Base-by-base conservation (phyloP, 805 yeast genomes). In the Tetrapisispora phaffii region DNA sequence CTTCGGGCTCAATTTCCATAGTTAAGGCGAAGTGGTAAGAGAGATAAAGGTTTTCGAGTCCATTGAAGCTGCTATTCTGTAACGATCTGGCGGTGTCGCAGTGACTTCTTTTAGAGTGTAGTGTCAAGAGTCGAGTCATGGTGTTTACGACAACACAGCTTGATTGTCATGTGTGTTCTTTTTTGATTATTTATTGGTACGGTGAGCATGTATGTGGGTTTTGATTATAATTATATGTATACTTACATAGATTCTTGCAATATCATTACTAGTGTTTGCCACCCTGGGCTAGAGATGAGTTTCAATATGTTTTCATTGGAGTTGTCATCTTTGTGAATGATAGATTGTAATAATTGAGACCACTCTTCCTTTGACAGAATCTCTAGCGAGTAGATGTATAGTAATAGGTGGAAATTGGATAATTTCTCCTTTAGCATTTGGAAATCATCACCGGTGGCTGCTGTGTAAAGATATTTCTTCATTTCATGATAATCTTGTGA, bases 401-500 rank as follows among this genome's bases (percentile, higher is more conserved):
- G 58, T 45, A 90, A 60, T 42, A 87, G 66, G 58, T 89, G 97
- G 73, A 88, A 87, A 60, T 88, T 87, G n/a, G 79, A 72, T 19
- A 75, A 47, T 15, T 67, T 65, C 13, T 56, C 55, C n/a, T 63
- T 62, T 26, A 74, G 50, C 2, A 56, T 59, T 7, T 57, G 54
- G 47, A 57, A 60, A 40, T 66, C 67, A 6, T 57, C 60, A 16
- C 55, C 50, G 7, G 54, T 51, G 4, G 62, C 54, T 7, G 57
- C 50, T 2, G 47, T 45, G 16, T 57, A 59, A 34, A 88, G 65
- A 44, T 76, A 79, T 13, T 60, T 67, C 47, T 72, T 73, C 37
- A 86, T 63, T 41, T 74, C 75, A 6, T 61, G 55, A 50, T 83
- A 70, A 49, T 83, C 85, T 57, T 86, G 95, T 1, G 80, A 69